Evolutionary conservation across 2,329 filamentous ascomycete genomes (phyloP).

Genomic region (Colletotrichum tanaceti): DNA sequence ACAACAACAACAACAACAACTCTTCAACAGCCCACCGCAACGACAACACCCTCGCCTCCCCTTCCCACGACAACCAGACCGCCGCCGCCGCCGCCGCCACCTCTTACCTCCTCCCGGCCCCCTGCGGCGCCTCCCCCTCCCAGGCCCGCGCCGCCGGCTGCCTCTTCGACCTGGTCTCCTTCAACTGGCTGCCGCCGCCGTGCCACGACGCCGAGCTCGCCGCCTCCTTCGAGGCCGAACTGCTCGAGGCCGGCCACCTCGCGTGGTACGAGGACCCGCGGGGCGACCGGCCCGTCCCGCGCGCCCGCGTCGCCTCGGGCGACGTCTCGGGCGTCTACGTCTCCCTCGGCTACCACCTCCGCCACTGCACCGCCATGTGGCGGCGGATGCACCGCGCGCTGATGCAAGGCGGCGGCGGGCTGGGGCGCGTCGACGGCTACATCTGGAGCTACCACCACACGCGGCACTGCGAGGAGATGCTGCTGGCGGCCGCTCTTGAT

Average conservation of each 20-base stretch:
- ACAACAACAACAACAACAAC: no score
- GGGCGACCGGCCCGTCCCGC: constrained; percentile 3
- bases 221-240: constrained; percentile 15
- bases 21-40: constrained; percentile 16
- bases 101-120: constrained; percentile 24
- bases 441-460: constrained; percentile 39
- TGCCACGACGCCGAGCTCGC: constrained; percentile 37
- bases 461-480: constrained; percentile 34
- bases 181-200: constrained; percentile 36
- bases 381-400: constrained; percentile 34
- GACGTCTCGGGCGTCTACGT: constrained; percentile 27
- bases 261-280: constrained; percentile 26
- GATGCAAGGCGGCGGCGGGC: constrained; percentile 25
- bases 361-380: constrained; percentile 39
- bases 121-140: constrained; percentile 29
- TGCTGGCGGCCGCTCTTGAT: constrained; percentile 3
- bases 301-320: constrained; percentile 26
- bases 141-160: constrained; percentile 34
- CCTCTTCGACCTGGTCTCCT: constrained; percentile 32
- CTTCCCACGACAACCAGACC: background rate
- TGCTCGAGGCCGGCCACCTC: constrained; percentile 9
- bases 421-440: constrained; percentile 29
- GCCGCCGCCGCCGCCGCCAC: no score
- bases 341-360: constrained; percentile 27
- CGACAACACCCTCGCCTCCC: constrained; percentile 34